A percentile compares a stretch with the other conserved stretches of the same genome.
phyloP scores from a whole-genome alignment of 331 rosid genomes.

The Malus hybrid region DNA sequence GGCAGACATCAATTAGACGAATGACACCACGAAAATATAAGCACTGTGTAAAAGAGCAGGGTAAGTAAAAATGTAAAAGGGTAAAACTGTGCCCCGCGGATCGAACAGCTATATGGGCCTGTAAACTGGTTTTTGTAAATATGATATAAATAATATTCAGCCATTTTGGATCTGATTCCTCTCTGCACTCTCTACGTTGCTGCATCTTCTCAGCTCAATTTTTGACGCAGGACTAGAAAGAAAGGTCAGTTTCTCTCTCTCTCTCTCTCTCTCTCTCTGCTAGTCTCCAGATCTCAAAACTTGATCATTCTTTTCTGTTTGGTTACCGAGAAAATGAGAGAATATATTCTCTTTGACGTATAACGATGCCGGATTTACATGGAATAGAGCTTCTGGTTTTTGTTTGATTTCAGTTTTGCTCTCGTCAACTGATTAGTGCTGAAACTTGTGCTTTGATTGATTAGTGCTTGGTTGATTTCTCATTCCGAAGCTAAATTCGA shows the following conservation, averaged over 20 bases:
- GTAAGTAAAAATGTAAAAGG: too few species aligned
- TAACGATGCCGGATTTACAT: not conserved
- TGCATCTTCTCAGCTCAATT: not conserved
- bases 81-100: not conserved
- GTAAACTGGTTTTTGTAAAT: too few species aligned
- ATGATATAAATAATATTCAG: not conserved
- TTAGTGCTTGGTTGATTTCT: not conserved
- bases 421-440: not conserved
- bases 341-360: not conserved
- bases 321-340: not conserved
- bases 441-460: not conserved
- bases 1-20: too few species aligned
- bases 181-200: not conserved
- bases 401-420: not conserved
- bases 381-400: not conserved
- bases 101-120: not conserved
- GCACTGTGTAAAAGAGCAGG: too few species aligned
- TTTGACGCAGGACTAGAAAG: not conserved
- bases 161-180: not conserved
- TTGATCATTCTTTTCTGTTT: not conserved
- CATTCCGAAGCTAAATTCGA: not conserved
- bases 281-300: not conserved
- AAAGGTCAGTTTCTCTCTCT: not conserved
- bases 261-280: not conserved
- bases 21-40: too few species aligned